These are phyloP conservation scores for Lathyrus aphaca DNA, from an alignment of 306 rosid species.

Conservation along the genomic window DNA sequence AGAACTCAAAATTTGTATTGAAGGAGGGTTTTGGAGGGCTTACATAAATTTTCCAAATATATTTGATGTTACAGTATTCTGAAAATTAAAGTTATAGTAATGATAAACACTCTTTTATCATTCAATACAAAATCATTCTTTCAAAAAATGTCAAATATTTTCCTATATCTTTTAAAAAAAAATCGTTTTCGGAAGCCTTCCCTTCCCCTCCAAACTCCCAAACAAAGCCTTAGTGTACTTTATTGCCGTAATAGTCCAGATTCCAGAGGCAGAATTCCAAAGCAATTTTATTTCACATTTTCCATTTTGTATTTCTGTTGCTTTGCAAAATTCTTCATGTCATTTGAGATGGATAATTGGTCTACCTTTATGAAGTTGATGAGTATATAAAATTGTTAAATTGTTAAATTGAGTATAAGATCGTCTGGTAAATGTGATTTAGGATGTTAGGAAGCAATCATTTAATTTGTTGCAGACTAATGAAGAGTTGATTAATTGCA, in stretches of 20 bases:
- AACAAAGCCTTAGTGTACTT: neutral
- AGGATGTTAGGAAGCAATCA: slow-evolving; percentile 4
- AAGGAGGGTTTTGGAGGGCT: too few relatives aligned
- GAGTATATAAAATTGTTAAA: slow-evolving; percentile 15
- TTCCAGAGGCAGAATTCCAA: slow-evolving; percentile 8
- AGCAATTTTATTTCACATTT: slow-evolving; percentile 25
- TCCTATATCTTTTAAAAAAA: too few relatives aligned
- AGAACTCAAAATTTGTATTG: too few relatives aligned
- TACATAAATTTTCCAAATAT: too few relatives aligned
- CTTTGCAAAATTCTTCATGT: slow-evolving; percentile 24
- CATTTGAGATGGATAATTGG: slow-evolving; percentile 22
- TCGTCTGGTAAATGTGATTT: slow-evolving; percentile 26
- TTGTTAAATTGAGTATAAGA: slow-evolving; percentile 11
- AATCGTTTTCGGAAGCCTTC: too few relatives aligned
- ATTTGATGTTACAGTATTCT: too few relatives aligned
- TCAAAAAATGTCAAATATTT: too few relatives aligned
- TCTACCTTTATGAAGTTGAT: slow-evolving; percentile 25
- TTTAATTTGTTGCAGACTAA: slow-evolving; percentile 27
- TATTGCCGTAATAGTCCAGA: slow-evolving; percentile 22
- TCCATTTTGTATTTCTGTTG: slow-evolving; percentile 28
- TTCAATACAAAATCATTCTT: too few relatives aligned
- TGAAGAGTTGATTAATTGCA: slow-evolving; percentile 29
- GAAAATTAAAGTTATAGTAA: too few relatives aligned
- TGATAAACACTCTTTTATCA: too few relatives aligned
- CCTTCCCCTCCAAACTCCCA: too few relatives aligned